Base-by-base conservation (phyloP, 1,284 basidiomycete genomes). In the Taiwanofungus camphoratus region DNA sequence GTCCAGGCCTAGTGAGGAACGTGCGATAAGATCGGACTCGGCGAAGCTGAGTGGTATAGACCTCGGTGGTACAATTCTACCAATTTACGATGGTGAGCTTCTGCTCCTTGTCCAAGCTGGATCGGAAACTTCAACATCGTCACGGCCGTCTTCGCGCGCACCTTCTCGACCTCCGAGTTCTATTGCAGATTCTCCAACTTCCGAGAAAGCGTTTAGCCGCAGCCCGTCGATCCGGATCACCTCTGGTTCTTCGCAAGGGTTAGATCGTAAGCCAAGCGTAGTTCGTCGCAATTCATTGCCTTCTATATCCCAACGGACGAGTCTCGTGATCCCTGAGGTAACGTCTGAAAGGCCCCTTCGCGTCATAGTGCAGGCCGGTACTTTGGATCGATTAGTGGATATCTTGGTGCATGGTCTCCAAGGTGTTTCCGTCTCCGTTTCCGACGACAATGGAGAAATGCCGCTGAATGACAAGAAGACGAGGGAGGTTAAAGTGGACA, bases 391-490 rank as follows among this genome's bases (percentile, higher is more conserved):
- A 16, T 67, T 91, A 3, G 82, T 90, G 6, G 77, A 82, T 36
- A 71, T 88, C 9, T 70, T 91, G 12, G 77, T 87, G 0, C 79
- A 83, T 55, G 87, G 87, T 2, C 65, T 91, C n/a, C 77, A 79
- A 38, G 82, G 81, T 26, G 76, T 89, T 1, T 80, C 80, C 0
- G 83, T 87, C 1, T 80, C 82, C 0, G 81, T 87, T 2, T 77
- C 86, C 1, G 87, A 91, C 51, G 87, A 90, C 57, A 88, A 87
- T 52, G 87, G 87, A 0, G 85, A 89, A 58, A 85, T 84, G 65
- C 77, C 84, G 0, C 60, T 90, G 33, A 67, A 76, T 24, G 82
- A 86, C 48, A 76, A 77, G 6, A 82, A 77, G 63, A 82, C 80
- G 1, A 67, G 85, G 30, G 79, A 84, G 36, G 66, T 90, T 24